These are phyloP conservation scores for Phallus indusiatus DNA, from an alignment of 768 basidiomycete species.

Conservation along the genomic window DNA sequence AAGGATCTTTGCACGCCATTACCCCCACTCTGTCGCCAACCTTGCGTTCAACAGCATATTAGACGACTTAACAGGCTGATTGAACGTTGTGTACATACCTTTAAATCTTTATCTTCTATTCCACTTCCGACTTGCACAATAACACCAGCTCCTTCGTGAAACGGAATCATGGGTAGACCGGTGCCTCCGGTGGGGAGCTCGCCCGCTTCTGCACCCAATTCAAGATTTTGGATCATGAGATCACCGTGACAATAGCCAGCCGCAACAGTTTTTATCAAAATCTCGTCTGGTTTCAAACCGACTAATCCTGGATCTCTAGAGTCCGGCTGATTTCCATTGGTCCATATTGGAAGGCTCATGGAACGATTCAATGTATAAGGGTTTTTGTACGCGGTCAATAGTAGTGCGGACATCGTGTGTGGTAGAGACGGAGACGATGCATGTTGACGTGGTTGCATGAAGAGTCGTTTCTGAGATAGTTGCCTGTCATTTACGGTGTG, in stretches of 20 bases:
- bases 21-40: slow-evolving; percentile 1
- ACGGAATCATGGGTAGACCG: slow-evolving; percentile 2
- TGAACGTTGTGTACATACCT: not conserved
- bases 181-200: not conserved
- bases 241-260: slow-evolving; percentile 5
- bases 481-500: too few species aligned
- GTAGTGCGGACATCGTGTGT: not conserved
- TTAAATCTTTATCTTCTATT: not conserved
- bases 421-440: not conserved
- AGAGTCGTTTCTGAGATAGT: not conserved
- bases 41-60: not conserved
- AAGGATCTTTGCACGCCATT: slow-evolving; percentile 4
- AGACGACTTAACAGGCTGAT: too few species aligned
- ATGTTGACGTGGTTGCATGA: not conserved
- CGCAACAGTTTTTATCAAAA: not conserved
- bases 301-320: not conserved
- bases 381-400: not conserved
- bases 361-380: not conserved
- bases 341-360: not conserved
- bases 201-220: not conserved
- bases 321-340: not conserved
- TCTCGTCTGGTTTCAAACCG: not conserved
- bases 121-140: not conserved
- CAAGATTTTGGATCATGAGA: not conserved
- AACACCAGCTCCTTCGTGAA: slow-evolving; percentile 1